These are phyloP conservation scores for Fusarium paranaense DNA, from an alignment of 2,329 filamentous ascomycete genomes.

Conservation along the genomic window DNA sequence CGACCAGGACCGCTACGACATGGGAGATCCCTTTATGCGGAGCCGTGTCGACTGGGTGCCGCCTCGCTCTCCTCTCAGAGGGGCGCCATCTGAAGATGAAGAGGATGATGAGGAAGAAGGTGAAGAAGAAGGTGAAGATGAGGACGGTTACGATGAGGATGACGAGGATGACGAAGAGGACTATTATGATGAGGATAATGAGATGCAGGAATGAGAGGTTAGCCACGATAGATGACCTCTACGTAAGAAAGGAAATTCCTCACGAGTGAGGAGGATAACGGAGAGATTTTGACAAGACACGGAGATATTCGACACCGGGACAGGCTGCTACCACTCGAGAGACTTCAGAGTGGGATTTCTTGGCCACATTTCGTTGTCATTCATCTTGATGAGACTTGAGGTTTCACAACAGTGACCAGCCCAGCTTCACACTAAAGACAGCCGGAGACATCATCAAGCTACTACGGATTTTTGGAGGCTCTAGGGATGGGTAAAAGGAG, in stretches of 20 bases:
- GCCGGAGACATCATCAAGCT: background rate
- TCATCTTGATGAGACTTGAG: background rate
- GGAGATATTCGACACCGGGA: background rate
- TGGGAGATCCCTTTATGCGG: slow-evolving; percentile 4
- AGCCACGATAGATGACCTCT: background rate
- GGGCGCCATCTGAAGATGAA: background rate
- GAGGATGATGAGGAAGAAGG: slow-evolving; percentile 10
- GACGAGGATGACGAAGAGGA: slow-evolving; percentile 7
- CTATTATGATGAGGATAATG: background rate
- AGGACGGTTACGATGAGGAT: background rate
- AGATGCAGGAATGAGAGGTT: background rate
- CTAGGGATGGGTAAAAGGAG: background rate
- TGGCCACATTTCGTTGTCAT: background rate
- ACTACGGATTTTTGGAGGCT: background rate
- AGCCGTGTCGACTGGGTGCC: background rate
- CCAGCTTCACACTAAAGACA: background rate
- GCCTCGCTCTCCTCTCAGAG: background rate
- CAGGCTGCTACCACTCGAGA: background rate
- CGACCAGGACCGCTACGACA: background rate
- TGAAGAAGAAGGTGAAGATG: slow-evolving; percentile 1
- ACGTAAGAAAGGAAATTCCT: background rate
- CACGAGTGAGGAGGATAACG: background rate
- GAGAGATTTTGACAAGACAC: background rate
- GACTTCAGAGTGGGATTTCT: background rate
- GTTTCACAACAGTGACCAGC: background rate